phyloP scores from a whole-genome alignment of 257 asterid species.

The Solanum bukasovii region DNA sequence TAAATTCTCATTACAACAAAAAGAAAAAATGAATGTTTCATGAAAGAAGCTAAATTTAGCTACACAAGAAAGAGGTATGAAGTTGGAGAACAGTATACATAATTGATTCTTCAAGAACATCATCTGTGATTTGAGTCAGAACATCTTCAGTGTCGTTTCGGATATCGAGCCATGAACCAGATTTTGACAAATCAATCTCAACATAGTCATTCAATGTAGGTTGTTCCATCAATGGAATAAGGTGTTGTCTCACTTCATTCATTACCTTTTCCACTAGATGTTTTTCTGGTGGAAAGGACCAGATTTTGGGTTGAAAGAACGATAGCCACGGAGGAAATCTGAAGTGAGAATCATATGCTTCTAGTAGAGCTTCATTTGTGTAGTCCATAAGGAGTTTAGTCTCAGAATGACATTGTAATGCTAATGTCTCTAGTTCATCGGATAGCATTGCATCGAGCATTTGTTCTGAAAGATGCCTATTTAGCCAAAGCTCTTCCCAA shows the following conservation, averaged over 20 bases:
- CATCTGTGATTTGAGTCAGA: constrained; percentile 42
- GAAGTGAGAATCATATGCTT: constrained; percentile 22
- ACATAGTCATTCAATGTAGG: constrained; percentile 40
- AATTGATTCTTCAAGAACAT: constrained; percentile 45
- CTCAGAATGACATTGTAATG: constrained; percentile 22
- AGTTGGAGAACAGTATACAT: constrained; percentile 31
- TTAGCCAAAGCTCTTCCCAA: constrained; percentile 35
- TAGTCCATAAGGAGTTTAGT: constrained; percentile 64
- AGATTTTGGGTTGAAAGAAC: constrained; percentile 21
- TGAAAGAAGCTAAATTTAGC: not conserved
- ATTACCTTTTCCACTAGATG: constrained; percentile 40
- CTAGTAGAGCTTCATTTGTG: constrained; percentile 48
- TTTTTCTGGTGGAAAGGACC: constrained; percentile 21
- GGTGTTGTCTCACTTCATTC: constrained; percentile 37
- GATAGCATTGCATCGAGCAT: constrained; percentile 29
- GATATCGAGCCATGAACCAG: constrained; percentile 52
- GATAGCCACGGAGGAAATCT: constrained; percentile 31
- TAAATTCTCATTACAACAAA: not conserved
- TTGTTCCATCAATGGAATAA: constrained; percentile 25
- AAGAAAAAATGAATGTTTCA: not conserved
- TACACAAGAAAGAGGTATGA: constrained; percentile 8
- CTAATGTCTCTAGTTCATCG: constrained; percentile 18
- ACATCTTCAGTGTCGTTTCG: constrained; percentile 32
- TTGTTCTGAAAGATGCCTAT: constrained; percentile 18
- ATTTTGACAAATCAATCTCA: constrained; percentile 25